Conservation (phyloP, 2,329 filamentous ascomycete genomes). For the Diaporthe longicolla region DNA sequence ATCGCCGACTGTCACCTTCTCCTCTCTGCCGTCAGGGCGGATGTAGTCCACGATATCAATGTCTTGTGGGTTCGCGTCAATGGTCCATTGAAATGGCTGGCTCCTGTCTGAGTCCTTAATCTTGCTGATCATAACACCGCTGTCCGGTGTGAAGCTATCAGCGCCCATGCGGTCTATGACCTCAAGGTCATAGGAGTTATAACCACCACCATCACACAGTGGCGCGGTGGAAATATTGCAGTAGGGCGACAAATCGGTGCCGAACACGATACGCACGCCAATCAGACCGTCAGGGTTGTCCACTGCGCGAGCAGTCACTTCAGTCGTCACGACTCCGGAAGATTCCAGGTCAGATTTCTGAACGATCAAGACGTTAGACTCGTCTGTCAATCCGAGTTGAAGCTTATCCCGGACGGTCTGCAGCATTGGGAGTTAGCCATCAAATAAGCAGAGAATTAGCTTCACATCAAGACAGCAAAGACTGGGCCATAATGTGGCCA, state of each 20-base stretch:
- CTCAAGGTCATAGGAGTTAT: slow-evolving; percentile 66
- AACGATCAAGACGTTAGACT: slow-evolving; percentile 60
- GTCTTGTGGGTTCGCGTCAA: slow-evolving; percentile 68
- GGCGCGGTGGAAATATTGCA: slow-evolving; percentile 59
- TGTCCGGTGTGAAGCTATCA: slow-evolving; percentile 66
- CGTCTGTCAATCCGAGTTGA: slow-evolving; percentile 62
- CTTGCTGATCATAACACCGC: slow-evolving; percentile 68
- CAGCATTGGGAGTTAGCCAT: no score
- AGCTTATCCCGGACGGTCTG: slow-evolving; percentile 65
- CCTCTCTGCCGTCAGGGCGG: slow-evolving; percentile 61
- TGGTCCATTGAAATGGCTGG: slow-evolving; percentile 66
- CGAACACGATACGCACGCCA: slow-evolving; percentile 63
- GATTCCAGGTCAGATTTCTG: slow-evolving; percentile 57
- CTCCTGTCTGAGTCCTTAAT: slow-evolving; percentile 60
- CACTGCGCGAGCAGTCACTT: slow-evolving; percentile 63
- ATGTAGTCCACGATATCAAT: slow-evolving; percentile 65
- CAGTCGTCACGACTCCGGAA: slow-evolving; percentile 60
- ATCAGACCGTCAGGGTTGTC: slow-evolving; percentile 56
- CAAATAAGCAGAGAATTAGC: no score
- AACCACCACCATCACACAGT: slow-evolving; percentile 65
- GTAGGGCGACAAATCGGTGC: slow-evolving; percentile 58
- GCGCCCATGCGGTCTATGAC: slow-evolving; percentile 68
- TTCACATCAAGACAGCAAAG: no score
- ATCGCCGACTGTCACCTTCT: slow-evolving; percentile 65
- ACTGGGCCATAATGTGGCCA: no score